Evolutionary conservation across 2,329 filamentous ascomycete species (phyloP).

Genomic region (Scytalidium lignicola): DNA sequence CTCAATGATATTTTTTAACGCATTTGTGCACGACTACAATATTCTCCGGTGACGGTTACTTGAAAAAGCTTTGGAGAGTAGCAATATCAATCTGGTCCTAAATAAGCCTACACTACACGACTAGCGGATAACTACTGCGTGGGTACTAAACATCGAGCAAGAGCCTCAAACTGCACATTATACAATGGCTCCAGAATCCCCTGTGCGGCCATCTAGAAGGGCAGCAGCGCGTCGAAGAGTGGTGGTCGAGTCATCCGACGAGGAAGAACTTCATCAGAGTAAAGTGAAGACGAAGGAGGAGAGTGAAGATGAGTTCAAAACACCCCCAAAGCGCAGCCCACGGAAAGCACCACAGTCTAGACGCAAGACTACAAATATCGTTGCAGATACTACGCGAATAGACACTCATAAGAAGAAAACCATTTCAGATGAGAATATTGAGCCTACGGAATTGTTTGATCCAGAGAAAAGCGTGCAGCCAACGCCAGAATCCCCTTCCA

Average conservation of each 20-base stretch:
- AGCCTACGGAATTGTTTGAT: slow-evolving; percentile 57
- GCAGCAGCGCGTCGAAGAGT: slow-evolving; percentile 63
- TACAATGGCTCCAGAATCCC: slow-evolving; percentile 23
- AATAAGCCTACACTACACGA: too few relatives aligned
- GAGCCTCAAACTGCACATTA: neutral
- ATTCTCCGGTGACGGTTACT: neutral
- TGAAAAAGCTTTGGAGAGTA: too few relatives aligned
- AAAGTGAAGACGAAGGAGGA: slow-evolving; percentile 56
- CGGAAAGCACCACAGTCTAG: slow-evolving; percentile 50
- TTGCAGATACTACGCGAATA: slow-evolving; percentile 19
- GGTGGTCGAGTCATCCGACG: slow-evolving; percentile 68
- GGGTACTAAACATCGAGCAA: neutral
- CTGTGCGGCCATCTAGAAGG: slow-evolving; percentile 53
- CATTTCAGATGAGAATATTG: slow-evolving; percentile 41
- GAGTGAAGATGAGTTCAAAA: slow-evolving; percentile 72
- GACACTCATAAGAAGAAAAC: slow-evolving; percentile 36
- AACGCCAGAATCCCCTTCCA: slow-evolving; percentile 48
- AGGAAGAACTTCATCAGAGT: slow-evolving; percentile 64
- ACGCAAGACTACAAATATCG: slow-evolving; percentile 35
- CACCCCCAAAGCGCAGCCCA: slow-evolving; percentile 50
- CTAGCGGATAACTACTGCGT: too few relatives aligned
- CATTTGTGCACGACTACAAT: neutral
- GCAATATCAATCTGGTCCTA: too few relatives aligned
- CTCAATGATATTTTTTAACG: neutral
- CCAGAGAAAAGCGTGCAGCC: slow-evolving; percentile 45